These are phyloP conservation scores for Fusarium sambucinum DNA, from an alignment of 2,329 filamentous ascomycete species.

Conservation along the genomic window DNA sequence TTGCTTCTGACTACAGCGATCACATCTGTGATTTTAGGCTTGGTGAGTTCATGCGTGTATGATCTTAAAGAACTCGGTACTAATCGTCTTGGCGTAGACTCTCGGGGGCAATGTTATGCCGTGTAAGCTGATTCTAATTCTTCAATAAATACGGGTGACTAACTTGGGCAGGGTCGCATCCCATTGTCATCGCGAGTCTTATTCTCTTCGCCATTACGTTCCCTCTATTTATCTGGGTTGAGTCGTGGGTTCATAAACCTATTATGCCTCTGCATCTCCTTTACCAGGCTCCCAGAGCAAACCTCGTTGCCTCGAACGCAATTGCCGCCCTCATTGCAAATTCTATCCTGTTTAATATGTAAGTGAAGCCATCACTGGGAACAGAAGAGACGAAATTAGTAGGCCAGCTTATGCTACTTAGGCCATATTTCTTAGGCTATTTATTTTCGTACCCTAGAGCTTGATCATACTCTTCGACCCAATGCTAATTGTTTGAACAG, in stretches of 20 bases:
- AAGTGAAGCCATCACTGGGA: conserved; percentile 36
- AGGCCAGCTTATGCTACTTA: too few species aligned
- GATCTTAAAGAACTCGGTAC: neutral
- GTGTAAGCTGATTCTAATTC: conserved; percentile 56
- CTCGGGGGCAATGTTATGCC: conserved; percentile 73
- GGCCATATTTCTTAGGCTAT: too few species aligned
- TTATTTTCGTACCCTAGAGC: too few species aligned
- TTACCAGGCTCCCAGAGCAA: conserved; percentile 62
- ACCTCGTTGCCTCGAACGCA: conserved; percentile 69
- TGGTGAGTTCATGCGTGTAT: conserved; percentile 58
- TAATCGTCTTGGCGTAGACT: conserved; percentile 55
- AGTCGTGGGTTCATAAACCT: conserved; percentile 63
- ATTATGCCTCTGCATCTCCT: conserved; percentile 72
- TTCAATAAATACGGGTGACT: too few species aligned
- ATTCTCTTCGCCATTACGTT: conserved; percentile 61
- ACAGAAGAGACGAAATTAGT: too few species aligned
- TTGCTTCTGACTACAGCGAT: conserved; percentile 64
- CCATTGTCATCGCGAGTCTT: conserved; percentile 66
- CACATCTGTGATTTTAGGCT: conserved; percentile 69
- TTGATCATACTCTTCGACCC: neutral
- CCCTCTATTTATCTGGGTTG: conserved; percentile 64
- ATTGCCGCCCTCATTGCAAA: conserved; percentile 65
- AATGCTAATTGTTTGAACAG: conserved; percentile 50
- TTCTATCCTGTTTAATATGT: conserved; percentile 71
- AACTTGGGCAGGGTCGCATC: conserved; percentile 65